Percentiles rank a stretch among this genome's conserved stretches.
phyloP scores from a whole-genome alignment of 805 yeast genomes.

The Yamadazyma sp. region DNA sequence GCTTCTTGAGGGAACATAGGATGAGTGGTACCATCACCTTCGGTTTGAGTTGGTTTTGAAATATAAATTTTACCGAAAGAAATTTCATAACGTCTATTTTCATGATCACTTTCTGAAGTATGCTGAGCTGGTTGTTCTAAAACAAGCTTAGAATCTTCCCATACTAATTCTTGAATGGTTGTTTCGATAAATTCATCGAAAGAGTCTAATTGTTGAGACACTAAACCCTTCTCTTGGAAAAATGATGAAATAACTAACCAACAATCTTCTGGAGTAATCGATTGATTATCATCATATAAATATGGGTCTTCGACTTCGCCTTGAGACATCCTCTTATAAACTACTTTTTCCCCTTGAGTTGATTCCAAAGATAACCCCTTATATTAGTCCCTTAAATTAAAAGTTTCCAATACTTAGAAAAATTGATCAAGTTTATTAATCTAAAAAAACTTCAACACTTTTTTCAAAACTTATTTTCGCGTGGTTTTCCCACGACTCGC shows the following conservation, averaged over 20 bases:
- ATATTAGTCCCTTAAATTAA: too few species aligned
- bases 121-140: conserved; percentile 99
- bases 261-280: conserved; percentile 95
- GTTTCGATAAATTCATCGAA: conserved; percentile 97
- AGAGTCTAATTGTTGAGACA: conserved; percentile 96
- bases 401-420: too few species aligned
- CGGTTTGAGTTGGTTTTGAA: conserved; percentile 97
- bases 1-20: conserved; percentile 99
- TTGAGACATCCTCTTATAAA: conserved; percentile 15
- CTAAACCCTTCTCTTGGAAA: conserved; percentile 94
- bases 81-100: conserved; percentile 90
- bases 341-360: too few species aligned
- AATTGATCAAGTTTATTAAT: conserved; percentile 1
- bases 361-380: too few species aligned
- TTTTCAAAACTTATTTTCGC: conserved; percentile 2
- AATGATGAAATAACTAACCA: conserved; percentile 98
- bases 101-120: conserved; percentile 83
- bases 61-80: conserved; percentile 96
- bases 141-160: conserved; percentile 92
- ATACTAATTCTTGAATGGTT: conserved; percentile 92
- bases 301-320: conserved; percentile 55
- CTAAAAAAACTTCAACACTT: not conserved
- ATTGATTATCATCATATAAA: conserved; percentile 56
- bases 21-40: conserved; percentile 99
- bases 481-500: conserved; percentile 3